phyloP scores from a whole-genome alignment of 331 rosid species.

The Quercus tomentella region DNA sequence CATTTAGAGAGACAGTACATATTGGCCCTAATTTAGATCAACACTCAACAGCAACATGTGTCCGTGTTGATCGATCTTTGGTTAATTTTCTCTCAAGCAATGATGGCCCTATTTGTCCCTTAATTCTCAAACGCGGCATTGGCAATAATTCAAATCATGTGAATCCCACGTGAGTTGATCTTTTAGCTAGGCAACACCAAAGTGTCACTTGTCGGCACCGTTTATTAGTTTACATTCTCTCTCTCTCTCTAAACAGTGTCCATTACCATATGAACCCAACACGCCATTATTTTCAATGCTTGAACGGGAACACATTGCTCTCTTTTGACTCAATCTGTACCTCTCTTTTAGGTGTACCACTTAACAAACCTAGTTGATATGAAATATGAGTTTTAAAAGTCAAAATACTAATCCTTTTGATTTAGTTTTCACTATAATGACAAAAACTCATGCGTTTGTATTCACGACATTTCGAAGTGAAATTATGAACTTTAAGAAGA shows the following conservation, averaged over 20 bases:
- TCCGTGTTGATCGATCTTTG: neutral
- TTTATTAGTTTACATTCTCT: neutral
- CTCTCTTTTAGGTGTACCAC: neutral
- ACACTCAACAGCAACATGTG: neutral
- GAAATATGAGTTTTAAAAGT: neutral
- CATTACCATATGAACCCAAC: constrained; percentile 18
- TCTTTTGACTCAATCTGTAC: constrained; percentile 28
- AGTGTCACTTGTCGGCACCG: constrained; percentile 46
- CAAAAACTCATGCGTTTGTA: neutral
- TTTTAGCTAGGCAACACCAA: constrained; percentile 16
- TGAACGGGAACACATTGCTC: constrained; percentile 28
- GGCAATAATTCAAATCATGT: constrained; percentile 31
- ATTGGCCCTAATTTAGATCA: neutral
- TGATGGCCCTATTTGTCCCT: constrained; percentile 12
- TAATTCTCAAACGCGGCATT: constrained; percentile 37
- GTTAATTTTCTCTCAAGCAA: constrained; percentile 5
- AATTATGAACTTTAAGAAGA: neutral
- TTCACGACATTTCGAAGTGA: neutral
- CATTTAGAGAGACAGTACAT: neutral
- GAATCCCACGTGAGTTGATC: constrained; percentile 46
- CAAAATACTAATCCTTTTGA: neutral
- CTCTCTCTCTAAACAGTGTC: neutral
- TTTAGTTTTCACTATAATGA: neutral
- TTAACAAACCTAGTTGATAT: neutral
- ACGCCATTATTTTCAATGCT: constrained; percentile 35